Evolutionary conservation across 768 basidiomycete genomes (phyloP).

Genomic region (Strobilomyces echinocephalus): DNA sequence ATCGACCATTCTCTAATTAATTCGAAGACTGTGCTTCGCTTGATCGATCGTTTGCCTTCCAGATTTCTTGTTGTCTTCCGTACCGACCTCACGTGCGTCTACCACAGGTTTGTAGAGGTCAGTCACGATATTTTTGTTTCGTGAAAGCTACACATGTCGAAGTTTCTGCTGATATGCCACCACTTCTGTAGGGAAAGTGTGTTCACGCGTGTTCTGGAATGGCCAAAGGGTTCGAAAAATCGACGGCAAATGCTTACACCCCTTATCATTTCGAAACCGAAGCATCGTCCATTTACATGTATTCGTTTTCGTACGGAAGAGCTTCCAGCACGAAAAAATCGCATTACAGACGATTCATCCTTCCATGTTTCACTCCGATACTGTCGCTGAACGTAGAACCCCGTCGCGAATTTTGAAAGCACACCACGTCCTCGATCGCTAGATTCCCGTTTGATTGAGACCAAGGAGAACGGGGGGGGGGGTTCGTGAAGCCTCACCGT

Average conservation of each 20-base stretch:
- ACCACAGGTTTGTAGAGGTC: neutral
- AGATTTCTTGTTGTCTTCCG: neutral
- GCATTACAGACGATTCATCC: neutral
- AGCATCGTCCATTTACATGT: neutral
- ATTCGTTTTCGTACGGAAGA: no score
- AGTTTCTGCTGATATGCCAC: no score
- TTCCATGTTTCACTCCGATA: neutral
- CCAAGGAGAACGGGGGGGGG: neutral
- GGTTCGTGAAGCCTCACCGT: slow-evolving; percentile 27
- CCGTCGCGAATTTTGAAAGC: slow-evolving; percentile 37
- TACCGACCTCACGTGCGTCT: no score
- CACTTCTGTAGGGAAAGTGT: neutral
- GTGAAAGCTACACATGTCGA: neutral
- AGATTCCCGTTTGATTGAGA: neutral
- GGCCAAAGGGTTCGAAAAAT: no score
- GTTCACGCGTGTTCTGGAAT: neutral
- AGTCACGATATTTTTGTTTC: neutral
- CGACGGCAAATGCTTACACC: no score
- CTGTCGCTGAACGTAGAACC: slow-evolving; percentile 15
- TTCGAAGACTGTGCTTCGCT: neutral
- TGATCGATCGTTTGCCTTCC: no score
- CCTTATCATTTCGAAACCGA: neutral
- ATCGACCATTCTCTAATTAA: no score
- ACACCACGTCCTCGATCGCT: slow-evolving; percentile 40
- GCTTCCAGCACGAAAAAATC: no score